Conservation (phyloP, 129 eudicot genomes). For the Saussurea involucrata region DNA sequence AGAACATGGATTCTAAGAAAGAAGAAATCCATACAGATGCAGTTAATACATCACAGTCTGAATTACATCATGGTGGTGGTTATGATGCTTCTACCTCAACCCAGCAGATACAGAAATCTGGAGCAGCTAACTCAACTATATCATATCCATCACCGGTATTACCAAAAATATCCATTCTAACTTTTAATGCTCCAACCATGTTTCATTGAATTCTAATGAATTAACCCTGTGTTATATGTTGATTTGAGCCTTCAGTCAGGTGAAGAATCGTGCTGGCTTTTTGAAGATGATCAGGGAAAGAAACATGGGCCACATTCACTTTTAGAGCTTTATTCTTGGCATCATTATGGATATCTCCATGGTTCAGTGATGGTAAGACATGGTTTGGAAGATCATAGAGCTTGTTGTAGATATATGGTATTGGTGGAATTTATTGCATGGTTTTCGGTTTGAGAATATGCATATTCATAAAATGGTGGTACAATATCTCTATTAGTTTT, state of each 20-base stretch:
- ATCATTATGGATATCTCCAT: conserved; percentile 64
- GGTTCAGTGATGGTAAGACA: conserved; percentile 68
- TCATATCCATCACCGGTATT: conserved; percentile 41
- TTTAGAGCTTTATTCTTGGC: conserved; percentile 84
- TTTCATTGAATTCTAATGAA: not conserved
- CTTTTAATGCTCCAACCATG: not conserved
- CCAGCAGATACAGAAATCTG: conserved; percentile 33
- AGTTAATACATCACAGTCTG: not conserved
- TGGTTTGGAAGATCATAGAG: conserved; percentile 6
- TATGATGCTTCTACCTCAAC: conserved; percentile 12
- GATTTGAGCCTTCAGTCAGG: conserved; percentile 39
- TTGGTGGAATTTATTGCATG: not conserved
- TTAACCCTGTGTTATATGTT: conserved; percentile 11
- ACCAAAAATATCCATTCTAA: not conserved
- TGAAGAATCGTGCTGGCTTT: conserved; percentile 81
- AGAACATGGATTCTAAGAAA: conserved; percentile 6
- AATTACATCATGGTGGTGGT: conserved; percentile 5
- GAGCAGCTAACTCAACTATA: conserved; percentile 19
- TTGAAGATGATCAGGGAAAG: conserved; percentile 67
- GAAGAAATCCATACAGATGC: conserved; percentile 13
- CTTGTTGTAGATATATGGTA: not conserved
- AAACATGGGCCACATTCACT: conserved; percentile 92
- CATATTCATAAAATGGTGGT: not conserved
- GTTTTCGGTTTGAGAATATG: not conserved
- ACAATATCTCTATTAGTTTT: not conserved